phyloP scores from a whole-genome alignment of 1,284 basidiomycete species.

The Crepidotus sp. region DNA sequence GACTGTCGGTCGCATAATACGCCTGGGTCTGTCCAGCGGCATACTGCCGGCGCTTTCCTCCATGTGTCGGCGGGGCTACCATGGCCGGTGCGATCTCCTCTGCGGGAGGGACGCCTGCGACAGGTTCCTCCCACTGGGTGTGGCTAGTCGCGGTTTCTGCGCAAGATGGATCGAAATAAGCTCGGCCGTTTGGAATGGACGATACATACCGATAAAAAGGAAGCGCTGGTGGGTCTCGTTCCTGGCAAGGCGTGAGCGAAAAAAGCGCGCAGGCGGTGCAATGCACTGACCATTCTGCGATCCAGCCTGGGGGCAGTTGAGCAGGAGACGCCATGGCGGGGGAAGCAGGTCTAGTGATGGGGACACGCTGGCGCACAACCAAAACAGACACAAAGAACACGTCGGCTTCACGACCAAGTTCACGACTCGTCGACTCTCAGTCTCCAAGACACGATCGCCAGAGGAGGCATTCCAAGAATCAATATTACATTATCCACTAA shows the following conservation, averaged over 20 bases:
- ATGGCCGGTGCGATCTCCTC: constrained; percentile 3
- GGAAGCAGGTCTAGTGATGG: constrained; percentile 9
- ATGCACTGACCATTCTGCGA: constrained; percentile 69
- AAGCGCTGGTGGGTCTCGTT: constrained; percentile 74
- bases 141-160: constrained; percentile 41
- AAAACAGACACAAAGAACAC: constrained; percentile 16
- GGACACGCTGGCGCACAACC: constrained; percentile 15
- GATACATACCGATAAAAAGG: constrained; percentile 62
- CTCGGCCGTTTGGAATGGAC: not conserved
- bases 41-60: constrained; percentile 75
- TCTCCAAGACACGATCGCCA: not conserved
- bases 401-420: not conserved
- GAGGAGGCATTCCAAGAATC: not conserved
- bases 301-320: constrained; percentile 81
- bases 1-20: constrained; percentile 50
- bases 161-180: constrained; percentile 3
- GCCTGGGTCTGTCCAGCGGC: constrained; percentile 83
- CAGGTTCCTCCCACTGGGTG: constrained; percentile 43
- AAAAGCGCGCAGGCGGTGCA: constrained; percentile 1
- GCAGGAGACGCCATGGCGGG: constrained; percentile 53
- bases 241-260: constrained; percentile 38
- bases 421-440: too few species aligned
- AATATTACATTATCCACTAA: constrained; percentile 8
- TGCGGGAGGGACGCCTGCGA: constrained; percentile 23
- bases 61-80: constrained; percentile 10